Conservation (phyloP, 768 basidiomycete species). For the Tulasnella sp. region DNA sequence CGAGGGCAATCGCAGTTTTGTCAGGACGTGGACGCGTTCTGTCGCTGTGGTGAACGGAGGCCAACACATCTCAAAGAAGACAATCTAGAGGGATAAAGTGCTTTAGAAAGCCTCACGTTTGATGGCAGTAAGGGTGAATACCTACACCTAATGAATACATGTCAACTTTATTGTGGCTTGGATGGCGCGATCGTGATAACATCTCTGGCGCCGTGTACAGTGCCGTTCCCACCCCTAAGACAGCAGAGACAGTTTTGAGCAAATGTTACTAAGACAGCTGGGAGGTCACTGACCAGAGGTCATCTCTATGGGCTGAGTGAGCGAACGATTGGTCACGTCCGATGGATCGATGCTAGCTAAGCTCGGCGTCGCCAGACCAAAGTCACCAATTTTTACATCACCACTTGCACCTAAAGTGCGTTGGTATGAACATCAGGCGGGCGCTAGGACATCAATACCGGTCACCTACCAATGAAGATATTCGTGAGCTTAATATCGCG, state of each 20-base stretch:
- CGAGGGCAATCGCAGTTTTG: slow-evolving; percentile 57
- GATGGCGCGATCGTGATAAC: slow-evolving; percentile 40
- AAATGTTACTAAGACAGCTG: neutral
- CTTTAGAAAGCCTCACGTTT: neutral
- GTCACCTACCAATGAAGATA: slow-evolving; percentile 81
- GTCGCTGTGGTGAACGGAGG: slow-evolving; percentile 59
- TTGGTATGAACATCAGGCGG: too few species aligned
- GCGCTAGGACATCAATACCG: too few species aligned
- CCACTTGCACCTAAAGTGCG: slow-evolving; percentile 22
- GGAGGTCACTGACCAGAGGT: slow-evolving; percentile 45
- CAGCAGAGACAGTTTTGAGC: neutral
- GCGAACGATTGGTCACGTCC: slow-evolving; percentile 41
- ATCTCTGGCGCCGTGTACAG: slow-evolving; percentile 93
- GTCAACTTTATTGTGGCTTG: slow-evolving; percentile 77
- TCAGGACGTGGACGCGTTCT: slow-evolving; percentile 75
- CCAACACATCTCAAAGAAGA: slow-evolving; percentile 97
- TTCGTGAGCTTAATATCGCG: slow-evolving; percentile 87
- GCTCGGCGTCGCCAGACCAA: slow-evolving; percentile 79
- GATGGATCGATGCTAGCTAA: slow-evolving; percentile 68
- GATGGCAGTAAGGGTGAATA: slow-evolving; percentile 11
- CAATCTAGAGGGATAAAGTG: slow-evolving; percentile 54
- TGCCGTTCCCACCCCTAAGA: slow-evolving; percentile 60
- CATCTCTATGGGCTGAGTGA: slow-evolving; percentile 48
- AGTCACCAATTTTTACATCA: slow-evolving; percentile 65
- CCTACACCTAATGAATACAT: slow-evolving; percentile 87